Evolutionary conservation across 108 stramenopile genomes (phyloP).

Genomic region (Pseudonitzschia multistriata): DNA sequence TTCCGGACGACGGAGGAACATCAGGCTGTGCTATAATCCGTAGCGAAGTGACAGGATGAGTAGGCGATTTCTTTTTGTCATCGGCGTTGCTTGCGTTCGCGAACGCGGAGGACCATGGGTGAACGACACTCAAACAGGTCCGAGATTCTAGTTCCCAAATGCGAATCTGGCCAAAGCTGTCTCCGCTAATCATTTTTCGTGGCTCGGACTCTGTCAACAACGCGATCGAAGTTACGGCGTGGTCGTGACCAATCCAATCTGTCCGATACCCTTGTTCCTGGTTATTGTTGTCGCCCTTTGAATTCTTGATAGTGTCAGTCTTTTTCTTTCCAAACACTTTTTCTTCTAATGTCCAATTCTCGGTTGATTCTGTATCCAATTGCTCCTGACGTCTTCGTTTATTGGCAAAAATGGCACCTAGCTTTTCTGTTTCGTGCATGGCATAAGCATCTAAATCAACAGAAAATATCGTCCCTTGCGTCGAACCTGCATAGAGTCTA

Average conservation of each 20-base stretch:
- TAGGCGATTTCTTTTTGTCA: slow-evolving; percentile 10
- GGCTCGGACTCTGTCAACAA: slow-evolving; percentile 45
- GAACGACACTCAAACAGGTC: slow-evolving; percentile 58
- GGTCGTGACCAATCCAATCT: slow-evolving; percentile 69
- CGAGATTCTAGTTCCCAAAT: slow-evolving; percentile 79
- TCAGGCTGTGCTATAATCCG: slow-evolving; percentile 36
- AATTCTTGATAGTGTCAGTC: not conserved
- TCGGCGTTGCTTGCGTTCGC: slow-evolving; percentile 15
- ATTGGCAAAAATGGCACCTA: slow-evolving; percentile 32
- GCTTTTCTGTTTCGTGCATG: slow-evolving; percentile 45
- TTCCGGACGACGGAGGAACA: slow-evolving; percentile 2
- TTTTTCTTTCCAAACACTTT: slow-evolving; percentile 33
- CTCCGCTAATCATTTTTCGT: slow-evolving; percentile 61
- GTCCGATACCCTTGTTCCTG: slow-evolving; percentile 27
- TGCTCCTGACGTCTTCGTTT: slow-evolving; percentile 15
- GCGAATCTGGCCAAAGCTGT: slow-evolving; percentile 66
- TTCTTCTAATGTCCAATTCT: slow-evolving; percentile 28
- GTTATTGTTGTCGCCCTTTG: not conserved
- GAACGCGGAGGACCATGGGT: slow-evolving; percentile 59
- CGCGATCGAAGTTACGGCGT: slow-evolving; percentile 59
- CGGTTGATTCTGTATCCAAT: not conserved
- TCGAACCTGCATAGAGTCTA: slow-evolving; percentile 63
- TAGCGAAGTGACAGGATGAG: slow-evolving; percentile 63
- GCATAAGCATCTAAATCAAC: slow-evolving; percentile 72
- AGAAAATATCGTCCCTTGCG: slow-evolving; percentile 64